Percentiles rank a stretch among this genome's conserved stretches.
Evolutionary conservation across 2,329 filamentous ascomycete genomes (phyloP).

Genomic region (Simplicillium sp.): DNA sequence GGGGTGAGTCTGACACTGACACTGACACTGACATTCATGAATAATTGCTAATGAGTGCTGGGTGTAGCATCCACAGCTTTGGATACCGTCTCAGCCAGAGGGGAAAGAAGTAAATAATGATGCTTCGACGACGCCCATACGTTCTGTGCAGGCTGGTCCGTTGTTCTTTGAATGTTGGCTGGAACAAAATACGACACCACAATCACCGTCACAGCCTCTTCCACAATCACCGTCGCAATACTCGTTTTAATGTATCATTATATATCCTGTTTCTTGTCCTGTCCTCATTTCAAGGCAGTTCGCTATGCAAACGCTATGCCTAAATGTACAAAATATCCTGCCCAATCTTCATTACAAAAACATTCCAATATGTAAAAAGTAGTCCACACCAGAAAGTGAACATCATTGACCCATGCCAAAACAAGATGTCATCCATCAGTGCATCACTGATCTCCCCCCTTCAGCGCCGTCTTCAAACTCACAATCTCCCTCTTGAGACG

Average conservation of each 20-base stretch:
- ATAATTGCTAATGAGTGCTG: not conserved
- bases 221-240: not conserved
- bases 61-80: slow-evolving; percentile 48
- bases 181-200: slow-evolving; percentile 34
- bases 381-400: too few species aligned
- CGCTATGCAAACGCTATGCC: not conserved
- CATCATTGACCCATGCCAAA: too few species aligned
- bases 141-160: slow-evolving; percentile 46
- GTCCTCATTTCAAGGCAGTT: slow-evolving; percentile 10
- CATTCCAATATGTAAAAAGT: too few species aligned
- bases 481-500: slow-evolving; percentile 74
- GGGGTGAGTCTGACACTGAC: slow-evolving; percentile 34
- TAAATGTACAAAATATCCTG: too few species aligned
- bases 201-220: slow-evolving; percentile 7
- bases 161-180: slow-evolving; percentile 60
- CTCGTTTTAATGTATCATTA: not conserved
- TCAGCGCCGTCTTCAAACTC: slow-evolving; percentile 51
- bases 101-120: not conserved
- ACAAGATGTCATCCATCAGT: too few species aligned
- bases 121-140: slow-evolving; percentile 30
- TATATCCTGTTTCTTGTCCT: not conserved
- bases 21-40: not conserved
- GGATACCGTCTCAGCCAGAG: slow-evolving; percentile 44
- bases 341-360: too few species aligned
- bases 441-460: slow-evolving; percentile 18